Percentiles rank a stretch among this genome's conserved stretches.
Conservation (phyloP, 352 stramenopile species). For the Bremia lactucae region DNA sequence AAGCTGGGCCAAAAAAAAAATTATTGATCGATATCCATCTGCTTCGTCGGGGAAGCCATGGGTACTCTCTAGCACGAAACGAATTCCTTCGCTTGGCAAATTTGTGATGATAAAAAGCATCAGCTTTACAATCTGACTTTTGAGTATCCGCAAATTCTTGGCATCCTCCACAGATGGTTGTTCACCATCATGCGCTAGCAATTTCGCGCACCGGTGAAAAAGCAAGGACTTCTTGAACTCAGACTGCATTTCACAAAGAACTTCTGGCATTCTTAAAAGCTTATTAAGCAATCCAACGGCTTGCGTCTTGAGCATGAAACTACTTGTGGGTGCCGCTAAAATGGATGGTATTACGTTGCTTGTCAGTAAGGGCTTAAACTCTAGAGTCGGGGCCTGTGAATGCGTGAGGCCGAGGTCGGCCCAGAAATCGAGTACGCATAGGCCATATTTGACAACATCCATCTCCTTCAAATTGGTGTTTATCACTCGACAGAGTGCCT, state of each 20-base stretch:
- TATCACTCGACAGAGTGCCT: constrained; percentile 36
- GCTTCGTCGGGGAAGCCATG: constrained; percentile 32
- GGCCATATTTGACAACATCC: constrained; percentile 27
- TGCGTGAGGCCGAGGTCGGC: constrained; percentile 25
- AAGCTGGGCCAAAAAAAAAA: constrained; percentile 53
- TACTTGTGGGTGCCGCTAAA: constrained; percentile 31
- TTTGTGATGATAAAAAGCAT: constrained; percentile 42
- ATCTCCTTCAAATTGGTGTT: constrained; percentile 40
- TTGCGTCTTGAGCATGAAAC: constrained; percentile 21
- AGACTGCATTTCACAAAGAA: constrained; percentile 30
- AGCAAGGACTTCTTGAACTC: constrained; percentile 45
- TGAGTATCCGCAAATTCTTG: constrained; percentile 25
- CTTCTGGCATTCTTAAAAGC: constrained; percentile 28
- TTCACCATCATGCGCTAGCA: constrained; percentile 22
- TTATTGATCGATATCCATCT: constrained; percentile 42
- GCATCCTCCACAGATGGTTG: constrained; percentile 7
- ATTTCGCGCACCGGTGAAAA: constrained; percentile 62
- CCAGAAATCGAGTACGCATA: constrained; percentile 37
- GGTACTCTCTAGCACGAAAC: constrained; percentile 66
- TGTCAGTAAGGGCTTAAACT: constrained; percentile 39
- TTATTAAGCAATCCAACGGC: constrained; percentile 31
- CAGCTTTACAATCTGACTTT: constrained; percentile 47
- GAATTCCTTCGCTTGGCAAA: constrained; percentile 48
- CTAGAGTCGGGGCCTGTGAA: constrained; percentile 9
- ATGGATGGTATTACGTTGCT: constrained; percentile 42